A percentile compares a stretch with the other conserved stretches of the same genome.
phyloP scores from a whole-genome alignment of 2,329 filamentous ascomycete species.

The Aspergillus brasiliensis region DNA sequence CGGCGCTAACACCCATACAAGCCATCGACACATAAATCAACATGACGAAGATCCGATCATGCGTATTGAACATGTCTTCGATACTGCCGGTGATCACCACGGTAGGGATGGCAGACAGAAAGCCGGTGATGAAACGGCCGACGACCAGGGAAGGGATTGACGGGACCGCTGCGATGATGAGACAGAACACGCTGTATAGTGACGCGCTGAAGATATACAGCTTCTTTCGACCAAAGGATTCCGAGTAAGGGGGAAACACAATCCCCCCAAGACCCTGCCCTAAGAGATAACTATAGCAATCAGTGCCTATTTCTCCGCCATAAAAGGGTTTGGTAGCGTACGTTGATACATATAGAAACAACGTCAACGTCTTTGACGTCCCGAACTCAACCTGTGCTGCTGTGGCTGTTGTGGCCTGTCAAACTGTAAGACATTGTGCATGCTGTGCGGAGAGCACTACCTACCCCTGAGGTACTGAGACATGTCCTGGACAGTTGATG shows the following conservation, averaged over 20 bases:
- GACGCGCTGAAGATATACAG: constrained; percentile 6
- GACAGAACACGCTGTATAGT: constrained; percentile 5
- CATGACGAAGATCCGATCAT: constrained; percentile 7
- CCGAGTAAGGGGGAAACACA: constrained; percentile 10
- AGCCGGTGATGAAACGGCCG: constrained; percentile 9
- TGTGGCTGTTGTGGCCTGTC: not conserved
- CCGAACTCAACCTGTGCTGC: not conserved
- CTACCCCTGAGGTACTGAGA: constrained; percentile 4
- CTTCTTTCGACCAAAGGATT: constrained; percentile 13
- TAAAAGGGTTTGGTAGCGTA: not conserved
- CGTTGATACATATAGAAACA: constrained; percentile 1
- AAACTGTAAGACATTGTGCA: not conserved
- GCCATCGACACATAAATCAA: constrained; percentile 8
- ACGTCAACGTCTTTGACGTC: not conserved
- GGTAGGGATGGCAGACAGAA: constrained; percentile 8
- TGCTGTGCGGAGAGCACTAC: not conserved
- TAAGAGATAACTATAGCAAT: not conserved
- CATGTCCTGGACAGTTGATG: not conserved
- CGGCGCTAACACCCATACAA: constrained; percentile 1
- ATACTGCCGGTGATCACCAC: constrained; percentile 11
- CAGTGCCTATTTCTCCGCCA: not conserved
- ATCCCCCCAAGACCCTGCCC: constrained; percentile 11
- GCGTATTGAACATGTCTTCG: constrained; percentile 12
- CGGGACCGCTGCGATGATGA: constrained; percentile 5
- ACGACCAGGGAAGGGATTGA: constrained; percentile 3